These are phyloP conservation scores for Carex sylvatica DNA, from an alignment of 202 grass and related monocot species.

Conservation along the genomic window DNA sequence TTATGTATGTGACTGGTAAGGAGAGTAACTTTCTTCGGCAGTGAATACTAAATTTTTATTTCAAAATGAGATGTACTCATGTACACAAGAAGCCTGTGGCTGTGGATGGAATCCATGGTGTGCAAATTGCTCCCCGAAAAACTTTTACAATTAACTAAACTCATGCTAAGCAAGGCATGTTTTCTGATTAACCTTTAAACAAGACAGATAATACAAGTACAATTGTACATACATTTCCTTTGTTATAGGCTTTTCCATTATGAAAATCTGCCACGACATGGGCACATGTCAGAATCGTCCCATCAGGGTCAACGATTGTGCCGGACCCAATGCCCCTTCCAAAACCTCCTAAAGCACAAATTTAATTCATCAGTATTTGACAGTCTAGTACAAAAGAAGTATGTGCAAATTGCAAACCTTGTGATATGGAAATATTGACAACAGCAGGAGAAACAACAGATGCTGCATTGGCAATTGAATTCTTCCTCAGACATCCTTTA, in stretches of 20 bases:
- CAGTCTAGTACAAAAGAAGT: neutral
- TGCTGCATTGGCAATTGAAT: constrained; percentile 68
- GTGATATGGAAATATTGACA: constrained; percentile 58
- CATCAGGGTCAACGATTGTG: constrained; percentile 83
- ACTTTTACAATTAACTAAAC: neutral
- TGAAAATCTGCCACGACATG: constrained; percentile 61
- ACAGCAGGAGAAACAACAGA: constrained; percentile 60
- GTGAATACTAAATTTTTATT: neutral
- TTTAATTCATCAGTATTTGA: neutral
- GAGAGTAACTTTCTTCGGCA: neutral
- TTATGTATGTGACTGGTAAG: neutral
- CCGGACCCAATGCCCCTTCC: constrained; percentile 66
- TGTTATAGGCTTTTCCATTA: constrained; percentile 35
- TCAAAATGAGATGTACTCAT: neutral
- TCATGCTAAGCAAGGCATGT: neutral
- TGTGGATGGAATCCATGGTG: neutral
- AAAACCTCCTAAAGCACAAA: constrained; percentile 41
- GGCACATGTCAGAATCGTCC: constrained; percentile 79
- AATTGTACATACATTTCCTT: constrained; percentile 39
- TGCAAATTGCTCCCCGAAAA: neutral
- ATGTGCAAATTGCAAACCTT: constrained; percentile 35
- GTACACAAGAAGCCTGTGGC: neutral
- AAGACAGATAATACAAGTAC: neutral
- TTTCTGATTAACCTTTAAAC: neutral
- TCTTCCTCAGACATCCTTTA: constrained; percentile 51